Evolutionary conservation across 148 eudicot species (phyloP).

Genomic region (Rhododendron ovatum): DNA sequence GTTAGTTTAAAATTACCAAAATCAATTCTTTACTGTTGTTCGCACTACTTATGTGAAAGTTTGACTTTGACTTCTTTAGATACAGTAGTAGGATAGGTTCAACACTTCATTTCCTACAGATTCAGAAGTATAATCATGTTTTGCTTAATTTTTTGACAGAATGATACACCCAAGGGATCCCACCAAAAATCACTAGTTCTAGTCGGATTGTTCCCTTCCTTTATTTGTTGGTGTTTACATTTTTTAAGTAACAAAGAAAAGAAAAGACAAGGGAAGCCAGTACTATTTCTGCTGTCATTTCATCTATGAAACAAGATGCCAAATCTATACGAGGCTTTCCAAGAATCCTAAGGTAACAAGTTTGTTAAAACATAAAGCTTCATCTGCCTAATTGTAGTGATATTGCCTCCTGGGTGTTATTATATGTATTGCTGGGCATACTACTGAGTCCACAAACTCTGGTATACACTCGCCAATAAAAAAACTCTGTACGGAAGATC

Average conservation of each 20-base stretch:
- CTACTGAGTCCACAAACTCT: neutral
- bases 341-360: constrained; percentile 2
- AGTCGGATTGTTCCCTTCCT: neutral
- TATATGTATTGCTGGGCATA: neutral
- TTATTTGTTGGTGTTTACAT: too few species aligned
- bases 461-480: neutral
- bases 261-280: neutral
- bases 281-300: neutral
- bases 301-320: neutral
- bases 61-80: neutral
- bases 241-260: neutral
- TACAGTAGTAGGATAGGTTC: neutral
- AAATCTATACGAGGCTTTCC: neutral
- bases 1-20: neutral
- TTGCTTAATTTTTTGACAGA: neutral
- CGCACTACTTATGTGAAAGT: neutral
- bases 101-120: neutral
- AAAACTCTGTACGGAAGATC: neutral
- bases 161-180: neutral
- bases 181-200: neutral
- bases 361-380: neutral
- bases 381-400: neutral
- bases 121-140: neutral
- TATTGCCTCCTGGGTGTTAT: neutral
- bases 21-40: neutral